A percentile compares a stretch with the other conserved stretches of the same genome.
These are phyloP conservation scores for Phytophthora cajani DNA, from an alignment of 352 stramenopile species.

Conservation along the genomic window DNA sequence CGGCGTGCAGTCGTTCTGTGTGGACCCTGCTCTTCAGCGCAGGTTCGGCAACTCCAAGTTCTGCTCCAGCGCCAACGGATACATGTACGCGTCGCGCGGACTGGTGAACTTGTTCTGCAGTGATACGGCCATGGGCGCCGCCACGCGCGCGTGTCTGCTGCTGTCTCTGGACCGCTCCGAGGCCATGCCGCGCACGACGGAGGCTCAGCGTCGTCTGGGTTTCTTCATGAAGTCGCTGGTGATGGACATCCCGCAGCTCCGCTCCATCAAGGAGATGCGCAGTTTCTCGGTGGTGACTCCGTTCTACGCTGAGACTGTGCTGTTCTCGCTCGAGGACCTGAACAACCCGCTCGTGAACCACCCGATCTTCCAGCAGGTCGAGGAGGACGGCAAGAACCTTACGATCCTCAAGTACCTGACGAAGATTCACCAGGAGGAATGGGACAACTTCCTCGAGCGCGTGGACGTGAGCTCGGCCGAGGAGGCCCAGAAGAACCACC, in stretches of 20 bases:
- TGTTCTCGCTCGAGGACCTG: constrained; percentile 82
- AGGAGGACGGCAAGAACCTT: constrained; percentile 86
- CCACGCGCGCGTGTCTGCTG: constrained; percentile 69
- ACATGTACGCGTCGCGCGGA: constrained; percentile 70
- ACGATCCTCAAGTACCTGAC: constrained; percentile 89
- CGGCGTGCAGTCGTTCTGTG: constrained; percentile 69
- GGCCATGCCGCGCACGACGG: constrained; percentile 66
- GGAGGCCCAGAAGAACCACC: constrained; percentile 74
- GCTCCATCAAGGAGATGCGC: constrained; percentile 84
- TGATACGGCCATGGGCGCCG: constrained; percentile 77
- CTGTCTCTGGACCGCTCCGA: constrained; percentile 72
- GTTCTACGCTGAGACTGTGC: constrained; percentile 84
- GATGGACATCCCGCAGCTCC: constrained; percentile 85
- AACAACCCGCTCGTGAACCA: constrained; percentile 87
- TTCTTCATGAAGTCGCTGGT: constrained; percentile 90
- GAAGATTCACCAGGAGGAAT: constrained; percentile 86
- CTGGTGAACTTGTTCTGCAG: constrained; percentile 78
- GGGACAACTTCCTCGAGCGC: constrained; percentile 87
- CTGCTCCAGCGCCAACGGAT: constrained; percentile 67
- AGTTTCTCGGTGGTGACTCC: constrained; percentile 88
- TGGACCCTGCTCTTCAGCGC: constrained; percentile 61
- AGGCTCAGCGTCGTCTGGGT: constrained; percentile 78
- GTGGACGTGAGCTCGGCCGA: constrained; percentile 78
- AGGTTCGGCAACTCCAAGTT: constrained; percentile 87
- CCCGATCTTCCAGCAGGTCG: constrained; percentile 85